Conservation (phyloP, 345 rosid species). For the Pistacia vera region DNA sequence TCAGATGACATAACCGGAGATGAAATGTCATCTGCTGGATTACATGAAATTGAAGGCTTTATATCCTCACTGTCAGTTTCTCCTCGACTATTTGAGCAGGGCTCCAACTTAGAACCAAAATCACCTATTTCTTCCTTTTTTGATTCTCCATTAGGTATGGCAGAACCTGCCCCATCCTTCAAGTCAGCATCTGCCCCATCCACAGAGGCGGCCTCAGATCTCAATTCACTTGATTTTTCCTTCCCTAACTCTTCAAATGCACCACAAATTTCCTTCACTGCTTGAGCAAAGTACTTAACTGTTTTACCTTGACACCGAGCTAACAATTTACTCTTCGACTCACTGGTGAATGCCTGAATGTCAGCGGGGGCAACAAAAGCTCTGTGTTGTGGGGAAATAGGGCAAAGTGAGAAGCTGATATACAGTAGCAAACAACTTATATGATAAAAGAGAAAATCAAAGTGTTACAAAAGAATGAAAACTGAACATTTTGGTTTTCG, state of each 20-base stretch:
- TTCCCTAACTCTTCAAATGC: slow-evolving; percentile 74
- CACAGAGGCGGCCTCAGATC: slow-evolving; percentile 45
- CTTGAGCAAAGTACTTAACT: slow-evolving; percentile 70
- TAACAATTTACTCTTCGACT: slow-evolving; percentile 64
- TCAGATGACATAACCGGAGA: slow-evolving; percentile 42
- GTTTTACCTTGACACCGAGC: slow-evolving; percentile 74
- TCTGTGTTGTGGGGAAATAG: slow-evolving; percentile 44
- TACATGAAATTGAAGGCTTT: slow-evolving; percentile 43
- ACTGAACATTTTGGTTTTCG: neutral
- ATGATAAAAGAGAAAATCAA: slow-evolving; percentile 7
- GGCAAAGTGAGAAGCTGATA: slow-evolving; percentile 18
- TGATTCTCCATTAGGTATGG: slow-evolving; percentile 35
- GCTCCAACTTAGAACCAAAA: slow-evolving; percentile 38
- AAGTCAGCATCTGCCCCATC: slow-evolving; percentile 45
- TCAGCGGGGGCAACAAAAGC: slow-evolving; percentile 83
- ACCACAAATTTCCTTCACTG: slow-evolving; percentile 79
- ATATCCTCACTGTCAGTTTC: slow-evolving; percentile 51
- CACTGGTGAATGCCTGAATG: slow-evolving; percentile 80
- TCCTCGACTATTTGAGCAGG: slow-evolving; percentile 32
- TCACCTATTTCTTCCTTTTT: slow-evolving; percentile 35
- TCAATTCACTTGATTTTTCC: slow-evolving; percentile 43
- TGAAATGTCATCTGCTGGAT: slow-evolving; percentile 31
- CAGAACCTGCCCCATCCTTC: slow-evolving; percentile 32
- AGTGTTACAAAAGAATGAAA: neutral
- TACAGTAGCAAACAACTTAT: neutral